Evolutionary conservation across 371 early-diverging fungal genomes (phyloP).

Genomic region (Lichtheimia hyalospora): DNA sequence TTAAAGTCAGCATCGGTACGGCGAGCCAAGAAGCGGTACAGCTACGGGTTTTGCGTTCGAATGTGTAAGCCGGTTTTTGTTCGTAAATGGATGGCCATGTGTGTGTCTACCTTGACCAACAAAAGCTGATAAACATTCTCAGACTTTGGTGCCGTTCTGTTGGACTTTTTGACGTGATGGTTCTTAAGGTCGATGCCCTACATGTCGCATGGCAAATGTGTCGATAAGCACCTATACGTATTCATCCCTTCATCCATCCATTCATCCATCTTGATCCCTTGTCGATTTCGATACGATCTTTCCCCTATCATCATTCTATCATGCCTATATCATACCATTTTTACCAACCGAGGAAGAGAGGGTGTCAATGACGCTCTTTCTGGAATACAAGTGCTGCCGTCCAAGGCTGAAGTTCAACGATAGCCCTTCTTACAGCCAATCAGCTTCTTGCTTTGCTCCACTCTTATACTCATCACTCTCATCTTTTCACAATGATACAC

Average conservation of each 20-base stretch:
- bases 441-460: no score
- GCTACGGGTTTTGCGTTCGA: constrained; percentile 43
- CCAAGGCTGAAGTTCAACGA: no score
- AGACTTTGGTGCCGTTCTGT: constrained; percentile 84
- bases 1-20: constrained; percentile 98
- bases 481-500: no score
- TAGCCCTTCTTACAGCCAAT: no score
- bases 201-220: background rate
- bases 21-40: constrained; percentile 98
- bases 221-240: background rate
- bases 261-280: constrained; percentile 20
- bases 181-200: constrained; percentile 96
- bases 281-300: background rate
- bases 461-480: no score
- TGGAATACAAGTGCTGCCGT: no score
- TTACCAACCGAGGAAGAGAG: background rate
- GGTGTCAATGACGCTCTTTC: no score
- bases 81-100: background rate
- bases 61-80: background rate
- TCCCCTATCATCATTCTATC: background rate
- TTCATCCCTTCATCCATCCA: constrained; percentile 7
- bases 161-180: constrained; percentile 91
- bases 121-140: constrained; percentile 90
- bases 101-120: constrained; percentile 82
- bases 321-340: background rate